These are phyloP conservation scores for Streptanthus diversifolius DNA, from an alignment of 345 rosid species.

Conservation along the genomic window DNA sequence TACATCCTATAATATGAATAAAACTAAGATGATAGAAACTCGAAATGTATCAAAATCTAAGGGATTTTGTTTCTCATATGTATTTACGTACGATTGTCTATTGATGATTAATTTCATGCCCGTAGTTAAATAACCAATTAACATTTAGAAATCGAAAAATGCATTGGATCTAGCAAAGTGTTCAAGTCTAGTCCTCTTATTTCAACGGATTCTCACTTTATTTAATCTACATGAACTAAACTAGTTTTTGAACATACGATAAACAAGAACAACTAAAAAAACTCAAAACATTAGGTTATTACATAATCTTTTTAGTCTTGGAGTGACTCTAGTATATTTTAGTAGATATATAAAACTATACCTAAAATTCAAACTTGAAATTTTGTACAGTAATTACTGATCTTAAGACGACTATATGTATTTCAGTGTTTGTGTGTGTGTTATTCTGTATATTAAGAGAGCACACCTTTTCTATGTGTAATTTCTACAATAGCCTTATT, in stretches of 20 bases:
- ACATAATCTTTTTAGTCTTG: background rate
- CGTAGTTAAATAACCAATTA: background rate
- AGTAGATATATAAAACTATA: background rate
- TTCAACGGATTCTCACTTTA: constrained; percentile 41
- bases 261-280: background rate
- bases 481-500: background rate
- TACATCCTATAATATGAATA: background rate
- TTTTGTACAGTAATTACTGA: background rate
- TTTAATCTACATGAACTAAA: background rate
- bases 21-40: background rate
- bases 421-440: background rate
- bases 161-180: constrained; percentile 45
- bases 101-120: background rate
- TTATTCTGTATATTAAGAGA: background rate
- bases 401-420: background rate
- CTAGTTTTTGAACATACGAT: background rate
- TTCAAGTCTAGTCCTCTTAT: constrained; percentile 37
- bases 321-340: background rate
- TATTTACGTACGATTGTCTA: background rate
- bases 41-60: background rate
- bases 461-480: background rate
- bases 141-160: background rate
- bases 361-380: background rate
- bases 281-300: background rate
- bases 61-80: background rate